phyloP scores from a whole-genome alignment of 202 grass and related monocot genomes.

The Panicum hallii region DNA sequence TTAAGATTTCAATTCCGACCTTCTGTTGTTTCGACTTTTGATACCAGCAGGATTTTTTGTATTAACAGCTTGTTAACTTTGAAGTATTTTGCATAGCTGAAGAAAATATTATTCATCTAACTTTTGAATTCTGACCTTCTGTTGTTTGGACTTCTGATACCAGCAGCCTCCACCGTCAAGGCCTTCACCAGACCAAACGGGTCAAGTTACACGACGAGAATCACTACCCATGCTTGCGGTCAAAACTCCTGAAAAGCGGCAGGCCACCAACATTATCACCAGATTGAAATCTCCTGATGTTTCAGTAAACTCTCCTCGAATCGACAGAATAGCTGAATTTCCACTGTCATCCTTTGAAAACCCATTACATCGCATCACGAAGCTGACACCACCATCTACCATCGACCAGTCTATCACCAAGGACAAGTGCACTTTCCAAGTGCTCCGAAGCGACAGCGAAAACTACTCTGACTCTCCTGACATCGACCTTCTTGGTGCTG shows the following conservation, averaged over 20 bases:
- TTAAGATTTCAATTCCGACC: not conserved
- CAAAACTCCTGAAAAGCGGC: slow-evolving; percentile 43
- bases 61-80: not conserved
- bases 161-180: slow-evolving; percentile 33
- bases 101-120: slow-evolving; percentile 3
- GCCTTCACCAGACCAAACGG: slow-evolving; percentile 30
- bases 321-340: slow-evolving; percentile 90
- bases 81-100: not conserved
- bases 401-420: slow-evolving; percentile 82
- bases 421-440: slow-evolving; percentile 92
- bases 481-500: slow-evolving; percentile 40
- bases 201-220: slow-evolving; percentile 48
- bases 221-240: slow-evolving; percentile 59
- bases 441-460: slow-evolving; percentile 46
- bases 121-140: not conserved
- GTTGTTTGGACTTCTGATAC: not conserved
- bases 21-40: not conserved
- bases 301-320: slow-evolving; percentile 86
- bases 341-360: slow-evolving; percentile 74
- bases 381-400: slow-evolving; percentile 30
- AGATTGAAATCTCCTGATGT: slow-evolving; percentile 79
- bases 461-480: slow-evolving; percentile 35
- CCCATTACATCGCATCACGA: slow-evolving; percentile 47
- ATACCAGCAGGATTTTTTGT: not conserved
- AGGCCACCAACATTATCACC: slow-evolving; percentile 45